Conservation (phyloP, 345 rosid species). For the Populus pruinosa region DNA sequence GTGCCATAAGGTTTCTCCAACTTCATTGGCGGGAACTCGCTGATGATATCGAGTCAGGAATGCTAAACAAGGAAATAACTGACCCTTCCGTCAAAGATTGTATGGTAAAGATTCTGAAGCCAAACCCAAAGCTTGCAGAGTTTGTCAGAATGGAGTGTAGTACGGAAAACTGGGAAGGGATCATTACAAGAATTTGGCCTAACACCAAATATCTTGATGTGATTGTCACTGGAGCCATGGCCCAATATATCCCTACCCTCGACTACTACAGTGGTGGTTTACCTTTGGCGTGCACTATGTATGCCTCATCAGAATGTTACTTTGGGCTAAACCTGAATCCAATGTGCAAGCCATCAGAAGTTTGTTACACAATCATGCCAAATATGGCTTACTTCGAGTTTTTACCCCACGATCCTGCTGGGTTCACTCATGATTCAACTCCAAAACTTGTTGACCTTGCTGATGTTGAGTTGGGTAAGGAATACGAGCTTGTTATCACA, state of each 20-base stretch:
- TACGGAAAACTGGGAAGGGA: constrained; percentile 33
- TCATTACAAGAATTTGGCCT: constrained; percentile 39
- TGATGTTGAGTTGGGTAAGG: constrained; percentile 38
- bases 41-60: constrained; percentile 28
- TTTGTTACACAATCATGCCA: constrained; percentile 45
- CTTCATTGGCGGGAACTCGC: constrained; percentile 32
- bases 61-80: constrained; percentile 24
- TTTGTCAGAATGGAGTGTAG: constrained; percentile 26
- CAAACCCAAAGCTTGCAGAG: constrained; percentile 26
- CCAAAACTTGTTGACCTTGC: constrained; percentile 33
- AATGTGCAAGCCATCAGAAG: constrained; percentile 37
- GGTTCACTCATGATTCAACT: constrained; percentile 19
- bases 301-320: constrained; percentile 45
- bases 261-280: constrained; percentile 35
- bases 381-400: constrained; percentile 47
- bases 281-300: constrained; percentile 43
- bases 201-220: constrained; percentile 42
- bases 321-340: constrained; percentile 41
- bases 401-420: constrained; percentile 21
- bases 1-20: constrained; percentile 42
- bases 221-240: constrained; percentile 46
- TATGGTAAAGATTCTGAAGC: constrained; percentile 24
- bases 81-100: constrained; percentile 27
- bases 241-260: constrained; percentile 42
- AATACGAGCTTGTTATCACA: constrained; percentile 41